Percentiles rank a stretch among this genome's conserved stretches.
Evolutionary conservation across 768 basidiomycete species (phyloP).

Genomic region (Phanerochaete sordida): DNA sequence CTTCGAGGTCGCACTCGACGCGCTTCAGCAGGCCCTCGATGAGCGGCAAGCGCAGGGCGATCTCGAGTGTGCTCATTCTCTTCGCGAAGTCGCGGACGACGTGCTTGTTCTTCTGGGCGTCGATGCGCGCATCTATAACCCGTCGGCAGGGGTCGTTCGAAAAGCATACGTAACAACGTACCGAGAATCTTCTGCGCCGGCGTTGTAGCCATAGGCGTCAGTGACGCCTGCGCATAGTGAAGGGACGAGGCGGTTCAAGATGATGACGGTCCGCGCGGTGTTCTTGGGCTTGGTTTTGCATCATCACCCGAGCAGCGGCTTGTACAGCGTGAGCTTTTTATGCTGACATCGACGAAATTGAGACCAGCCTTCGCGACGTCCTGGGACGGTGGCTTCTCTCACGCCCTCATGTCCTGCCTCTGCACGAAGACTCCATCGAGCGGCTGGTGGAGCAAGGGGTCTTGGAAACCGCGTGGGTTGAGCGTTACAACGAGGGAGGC

Average conservation of each 20-base stretch:
- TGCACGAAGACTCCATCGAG: constrained; percentile 87
- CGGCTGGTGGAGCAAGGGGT: constrained; percentile 83
- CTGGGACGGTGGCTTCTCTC: constrained; percentile 72
- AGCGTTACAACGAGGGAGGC: constrained; percentile 98
- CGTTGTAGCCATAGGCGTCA: constrained; percentile 82
- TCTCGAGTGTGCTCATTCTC: constrained; percentile 88
- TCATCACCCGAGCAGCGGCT: constrained; percentile 82
- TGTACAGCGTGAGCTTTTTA: constrained; percentile 59
- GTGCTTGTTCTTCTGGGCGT: constrained; percentile 42
- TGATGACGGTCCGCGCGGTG: constrained; percentile 42
- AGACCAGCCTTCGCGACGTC: constrained; percentile 33
- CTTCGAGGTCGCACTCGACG: constrained; percentile 63
- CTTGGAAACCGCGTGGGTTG: constrained; percentile 92
- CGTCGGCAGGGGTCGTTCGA: constrained; percentile 14
- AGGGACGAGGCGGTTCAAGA: constrained; percentile 90
- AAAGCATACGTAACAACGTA: constrained; percentile 30
- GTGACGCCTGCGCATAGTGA: constrained; percentile 96
- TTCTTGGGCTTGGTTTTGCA: constrained; percentile 25
- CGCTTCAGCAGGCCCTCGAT: constrained; percentile 88
- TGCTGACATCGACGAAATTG: constrained; percentile 38
- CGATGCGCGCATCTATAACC: constrained; percentile 20
- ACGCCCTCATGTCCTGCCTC: constrained; percentile 64
- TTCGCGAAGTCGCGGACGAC: constrained; percentile 79
- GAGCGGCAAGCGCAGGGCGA: constrained; percentile 92
- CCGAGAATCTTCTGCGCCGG: constrained; percentile 85